phyloP scores from a whole-genome alignment of 1,284 basidiomycete genomes.

The Mycena sp. region DNA sequence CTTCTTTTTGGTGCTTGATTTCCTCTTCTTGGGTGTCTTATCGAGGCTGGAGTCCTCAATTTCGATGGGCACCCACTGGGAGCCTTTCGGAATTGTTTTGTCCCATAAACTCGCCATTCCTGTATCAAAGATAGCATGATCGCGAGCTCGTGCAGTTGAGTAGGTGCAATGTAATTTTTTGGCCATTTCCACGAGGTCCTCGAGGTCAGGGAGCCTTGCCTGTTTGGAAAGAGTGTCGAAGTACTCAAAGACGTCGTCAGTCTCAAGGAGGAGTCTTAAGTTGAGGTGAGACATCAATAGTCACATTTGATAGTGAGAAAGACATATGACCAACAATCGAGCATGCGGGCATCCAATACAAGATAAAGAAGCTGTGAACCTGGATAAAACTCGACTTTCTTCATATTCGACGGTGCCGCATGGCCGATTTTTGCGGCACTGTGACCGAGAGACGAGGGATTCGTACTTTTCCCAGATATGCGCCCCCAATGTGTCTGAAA shows the following conservation, averaged over 20 bases:
- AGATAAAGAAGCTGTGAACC: constrained; percentile 6
- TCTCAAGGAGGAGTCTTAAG: not conserved
- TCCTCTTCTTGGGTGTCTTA: not conserved
- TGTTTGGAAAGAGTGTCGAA: not conserved
- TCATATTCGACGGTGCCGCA: constrained; percentile 1
- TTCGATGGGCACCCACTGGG: not conserved
- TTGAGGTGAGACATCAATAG: too few relatives aligned
- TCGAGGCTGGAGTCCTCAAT: constrained; percentile 8
- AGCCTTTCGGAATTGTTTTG: not conserved
- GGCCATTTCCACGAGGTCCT: not conserved
- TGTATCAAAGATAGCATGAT: constrained; percentile 3
- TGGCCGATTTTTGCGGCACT: constrained; percentile 8
- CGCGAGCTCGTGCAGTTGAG: not conserved
- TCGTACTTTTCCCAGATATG: not conserved
- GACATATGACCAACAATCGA: constrained; percentile 4
- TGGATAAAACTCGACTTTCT: constrained; percentile 15
- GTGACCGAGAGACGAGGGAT: not conserved
- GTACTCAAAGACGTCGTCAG: constrained; percentile 2
- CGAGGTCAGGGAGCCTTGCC: not conserved
- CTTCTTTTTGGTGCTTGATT: not conserved
- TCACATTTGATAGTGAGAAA: not conserved
- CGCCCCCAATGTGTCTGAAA: constrained; percentile 15
- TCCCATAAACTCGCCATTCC: not conserved
- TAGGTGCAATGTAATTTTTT: not conserved
- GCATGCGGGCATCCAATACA: not conserved